Base-by-base conservation (phyloP, 306 rosid genomes). In the Mimosa pudica region DNA sequence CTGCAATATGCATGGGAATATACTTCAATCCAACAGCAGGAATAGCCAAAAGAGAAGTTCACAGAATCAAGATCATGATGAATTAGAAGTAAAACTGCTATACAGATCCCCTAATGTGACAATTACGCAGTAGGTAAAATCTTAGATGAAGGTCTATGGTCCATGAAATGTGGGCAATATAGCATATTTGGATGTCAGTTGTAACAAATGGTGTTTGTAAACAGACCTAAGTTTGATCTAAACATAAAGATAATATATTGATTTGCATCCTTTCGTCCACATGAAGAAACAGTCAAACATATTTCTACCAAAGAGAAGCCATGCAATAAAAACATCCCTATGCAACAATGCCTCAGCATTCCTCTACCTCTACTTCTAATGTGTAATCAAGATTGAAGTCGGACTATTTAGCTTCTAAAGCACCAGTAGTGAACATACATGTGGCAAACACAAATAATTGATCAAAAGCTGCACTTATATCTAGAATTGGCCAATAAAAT, bases 1-100 rank as follows among this genome's bases (percentile, higher is more conserved):
- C 98, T 92, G 97, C 79, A 79, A 82, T 63, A 85, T 10, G 45
- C 82, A 80, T 73, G 76, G 79, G 41, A 85, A 81, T 46, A 58
- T 79, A 79, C 76, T 55, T 71, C 71, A 60, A 70, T 87, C 78
- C 46, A 78, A 79, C 81, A 77, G 79, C 80, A 36, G 69, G 57
- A 58, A 74, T 20, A 33, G 33, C 68, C 35, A 64, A 63, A 35
- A 64, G 66, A 64, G 47, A 74, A 44, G 18, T 41, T 74, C 70
- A 44, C 42, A 41, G 78, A 74, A 30, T 9, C 30, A 71, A 51
- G 16, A 49, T 13, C 38, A 0, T 32, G 45, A 51, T 11, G 30
- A 71, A 35, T 35, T 16, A 16, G 55, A 49, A 49, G 55, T 49
- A 49, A 49, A 49, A 49, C 55, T 49, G 7, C 55, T 11, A 49